Evolutionary conservation across 805 yeast genomes (phyloP), one percentile per base, ranked within the genome.

Genomic region (Tetrapisispora fleetii): DNA sequence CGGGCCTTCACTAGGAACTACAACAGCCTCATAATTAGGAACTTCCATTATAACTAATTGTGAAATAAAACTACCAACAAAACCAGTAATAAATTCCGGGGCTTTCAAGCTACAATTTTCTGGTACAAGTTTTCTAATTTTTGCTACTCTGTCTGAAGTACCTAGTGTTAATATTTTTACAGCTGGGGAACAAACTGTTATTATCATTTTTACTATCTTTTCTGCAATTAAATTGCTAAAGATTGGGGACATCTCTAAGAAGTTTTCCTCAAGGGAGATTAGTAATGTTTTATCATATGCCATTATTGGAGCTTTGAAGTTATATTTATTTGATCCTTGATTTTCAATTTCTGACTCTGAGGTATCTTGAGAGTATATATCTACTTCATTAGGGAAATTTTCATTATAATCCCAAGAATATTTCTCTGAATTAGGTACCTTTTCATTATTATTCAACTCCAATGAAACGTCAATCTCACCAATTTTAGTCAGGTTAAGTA

Each of bases 71-170:
- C 68, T n/a, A 2, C 79, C 85, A 9, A 74, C 55, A 22, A 77
- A 71, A 0, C 85, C 85, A 0, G 84, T 77, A 27, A 81, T 63
- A 47, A 76, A 75, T 59, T 78, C 83, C 0, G 87, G 88, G 1
- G 87, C 85, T 19, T 59, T 65, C 47, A 82, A 62, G 10, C 55
- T 32, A 1, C 58, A 50, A 1, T 53, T 22, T 62, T 72, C 47
- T 52, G 56, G 7, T 18, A 56, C 48, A n/a, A 61, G 52, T 44
- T 48, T 51, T 21, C 67, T 63, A 19, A 55, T 18, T n/a, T 43
- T 47, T 18, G 54, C 52, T 9, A 62, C 51, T 48, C 58, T 58
- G 45, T 64, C 68, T 2, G 67, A 62, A 10, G 62, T 50, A 9
- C 67, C 67, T 16, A 61, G 32, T 5, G 55, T 24, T 4, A 54